Evolutionary conservation across 2,329 filamentous ascomycete genomes (phyloP).

Genomic region (Penicillium corylophilum): DNA sequence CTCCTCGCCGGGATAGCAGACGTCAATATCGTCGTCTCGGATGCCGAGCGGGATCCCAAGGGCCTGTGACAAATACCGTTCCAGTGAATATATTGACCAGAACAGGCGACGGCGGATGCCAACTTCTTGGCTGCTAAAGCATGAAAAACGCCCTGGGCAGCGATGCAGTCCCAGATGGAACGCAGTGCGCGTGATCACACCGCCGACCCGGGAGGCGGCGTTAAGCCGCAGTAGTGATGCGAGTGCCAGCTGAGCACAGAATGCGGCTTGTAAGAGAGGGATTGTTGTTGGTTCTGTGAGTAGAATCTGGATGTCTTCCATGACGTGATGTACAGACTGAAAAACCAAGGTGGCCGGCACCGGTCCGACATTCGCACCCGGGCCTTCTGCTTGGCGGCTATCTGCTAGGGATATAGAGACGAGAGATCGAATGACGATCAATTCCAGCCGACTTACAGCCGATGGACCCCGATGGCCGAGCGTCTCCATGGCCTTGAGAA

Average conservation of each 20-base stretch:
- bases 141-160: conserved; percentile 54
- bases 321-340: conserved; percentile 50
- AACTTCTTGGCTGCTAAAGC: conserved; percentile 50
- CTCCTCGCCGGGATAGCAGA: conserved; percentile 55
- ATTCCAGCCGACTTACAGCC: conserved; percentile 36
- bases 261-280: conserved; percentile 50
- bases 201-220: conserved; percentile 57
- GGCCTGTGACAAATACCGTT: conserved; percentile 57
- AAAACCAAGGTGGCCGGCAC: conserved; percentile 51
- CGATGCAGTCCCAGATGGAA: conserved; percentile 60
- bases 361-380: conserved; percentile 14
- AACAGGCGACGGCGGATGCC: conserved; percentile 55
- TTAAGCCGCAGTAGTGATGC: conserved; percentile 58
- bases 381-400: conserved; percentile 42
- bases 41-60: conserved; percentile 57
- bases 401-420: conserved; percentile 57
- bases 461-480: conserved; percentile 36
- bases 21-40: conserved; percentile 58
- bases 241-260: conserved; percentile 56
- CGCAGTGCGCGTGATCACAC: conserved; percentile 55
- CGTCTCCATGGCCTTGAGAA: conserved; percentile 50
- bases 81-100: conserved; percentile 58
- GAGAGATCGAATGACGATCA: conserved; percentile 50
- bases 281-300: conserved; percentile 51
- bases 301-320: conserved; percentile 50